Conservation (phyloP, 2,329 filamentous ascomycete genomes). For the Ophiostoma quercus region DNA sequence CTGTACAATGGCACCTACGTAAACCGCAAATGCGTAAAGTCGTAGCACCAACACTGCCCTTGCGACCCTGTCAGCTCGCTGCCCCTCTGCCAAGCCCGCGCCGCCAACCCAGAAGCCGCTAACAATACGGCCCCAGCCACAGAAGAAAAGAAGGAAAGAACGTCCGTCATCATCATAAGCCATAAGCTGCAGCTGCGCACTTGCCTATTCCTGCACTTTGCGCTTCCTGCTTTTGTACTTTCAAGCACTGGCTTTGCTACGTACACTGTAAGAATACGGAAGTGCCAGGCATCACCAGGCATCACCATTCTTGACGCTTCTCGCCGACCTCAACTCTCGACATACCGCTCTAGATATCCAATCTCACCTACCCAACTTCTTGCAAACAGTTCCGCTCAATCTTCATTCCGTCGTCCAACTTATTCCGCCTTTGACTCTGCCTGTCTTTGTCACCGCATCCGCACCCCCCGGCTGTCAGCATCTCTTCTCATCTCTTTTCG, state of each 20-base stretch:
- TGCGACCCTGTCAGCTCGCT: conserved; percentile 13
- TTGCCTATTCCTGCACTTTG: neutral
- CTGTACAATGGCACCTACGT: neutral
- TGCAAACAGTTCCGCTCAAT: neutral
- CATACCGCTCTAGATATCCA: neutral
- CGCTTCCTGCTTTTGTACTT: neutral
- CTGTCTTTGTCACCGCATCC: neutral
- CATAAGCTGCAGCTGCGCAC: neutral
- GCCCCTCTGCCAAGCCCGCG: conserved; percentile 17
- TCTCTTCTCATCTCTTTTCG: neutral
- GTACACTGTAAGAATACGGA: neutral
- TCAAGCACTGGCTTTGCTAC: neutral
- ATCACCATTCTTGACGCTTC: neutral
- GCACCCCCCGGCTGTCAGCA: neutral
- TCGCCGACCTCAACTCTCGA: neutral
- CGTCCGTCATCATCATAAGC: conserved; percentile 8
- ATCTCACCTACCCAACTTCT: neutral
- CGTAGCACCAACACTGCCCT: neutral
- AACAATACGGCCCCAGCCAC: conserved; percentile 11
- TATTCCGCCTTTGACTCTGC: neutral
- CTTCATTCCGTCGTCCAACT: neutral
- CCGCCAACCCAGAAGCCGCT: neutral
- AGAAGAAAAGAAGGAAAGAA: conserved; percentile 11
- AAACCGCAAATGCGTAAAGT: neutral
- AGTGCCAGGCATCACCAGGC: neutral